Evolutionary conservation across 768 basidiomycete species (phyloP).

Genomic region (Termitomyces sp.): DNA sequence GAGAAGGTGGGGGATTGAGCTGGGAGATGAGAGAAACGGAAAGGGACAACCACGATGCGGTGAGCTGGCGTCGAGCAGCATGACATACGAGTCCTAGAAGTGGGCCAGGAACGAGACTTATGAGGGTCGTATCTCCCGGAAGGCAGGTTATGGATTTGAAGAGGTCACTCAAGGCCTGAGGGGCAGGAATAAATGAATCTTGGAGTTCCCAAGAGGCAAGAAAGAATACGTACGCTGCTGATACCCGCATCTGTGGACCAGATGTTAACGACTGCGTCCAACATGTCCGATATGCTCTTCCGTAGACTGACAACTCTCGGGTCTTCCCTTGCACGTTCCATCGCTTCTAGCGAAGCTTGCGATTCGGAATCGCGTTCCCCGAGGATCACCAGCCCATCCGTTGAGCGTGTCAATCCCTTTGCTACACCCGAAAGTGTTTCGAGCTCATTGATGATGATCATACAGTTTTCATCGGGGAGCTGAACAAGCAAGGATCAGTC

Average conservation of each 20-base stretch:
- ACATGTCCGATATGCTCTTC: slow-evolving; percentile 57
- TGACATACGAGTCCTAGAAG: slow-evolving; percentile 76
- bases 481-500: slow-evolving; percentile 22
- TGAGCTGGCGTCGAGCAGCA: slow-evolving; percentile 68
- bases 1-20: slow-evolving; percentile 66
- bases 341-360: slow-evolving; percentile 45
- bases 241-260: slow-evolving; percentile 82
- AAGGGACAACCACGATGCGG: slow-evolving; percentile 81
- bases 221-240: slow-evolving; percentile 57
- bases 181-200: neutral
- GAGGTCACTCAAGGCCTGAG: slow-evolving; percentile 74
- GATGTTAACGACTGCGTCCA: slow-evolving; percentile 59
- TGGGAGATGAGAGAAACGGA: slow-evolving; percentile 79
- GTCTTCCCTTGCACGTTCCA: slow-evolving; percentile 63
- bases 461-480: slow-evolving; percentile 73
- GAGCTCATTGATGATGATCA: slow-evolving; percentile 64
- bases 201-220: neutral
- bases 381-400: slow-evolving; percentile 62
- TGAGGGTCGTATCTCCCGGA: slow-evolving; percentile 69
- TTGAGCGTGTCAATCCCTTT: slow-evolving; percentile 77
- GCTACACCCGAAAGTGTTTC: slow-evolving; percentile 83
- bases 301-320: slow-evolving; percentile 59
- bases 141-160: slow-evolving; percentile 85
- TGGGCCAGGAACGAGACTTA: slow-evolving; percentile 80
- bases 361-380: slow-evolving; percentile 52